phyloP scores from a whole-genome alignment of 176 grass and related monocot species.

The Avena atlantica region DNA sequence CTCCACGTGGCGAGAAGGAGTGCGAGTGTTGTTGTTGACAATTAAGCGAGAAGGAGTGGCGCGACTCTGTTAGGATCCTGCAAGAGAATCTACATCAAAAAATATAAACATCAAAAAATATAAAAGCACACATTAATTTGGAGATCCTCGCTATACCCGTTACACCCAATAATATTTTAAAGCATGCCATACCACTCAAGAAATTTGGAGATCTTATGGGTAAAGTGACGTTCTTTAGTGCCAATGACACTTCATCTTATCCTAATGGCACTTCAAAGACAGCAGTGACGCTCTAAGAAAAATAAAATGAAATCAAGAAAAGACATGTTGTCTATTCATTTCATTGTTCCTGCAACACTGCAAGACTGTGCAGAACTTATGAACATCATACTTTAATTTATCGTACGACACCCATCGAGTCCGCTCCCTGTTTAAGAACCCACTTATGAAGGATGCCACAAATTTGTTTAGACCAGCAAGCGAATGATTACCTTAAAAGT shows the following conservation, averaged over 20 bases:
- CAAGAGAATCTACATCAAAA: neutral
- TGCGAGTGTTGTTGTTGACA: too few species aligned
- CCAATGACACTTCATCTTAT: neutral
- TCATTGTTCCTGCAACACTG: neutral
- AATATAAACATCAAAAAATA: neutral
- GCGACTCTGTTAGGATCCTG: neutral
- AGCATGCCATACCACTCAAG: neutral
- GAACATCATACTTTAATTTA: neutral
- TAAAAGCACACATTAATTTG: neutral
- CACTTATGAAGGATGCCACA: neutral
- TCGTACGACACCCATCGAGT: neutral
- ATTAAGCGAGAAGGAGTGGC: too few species aligned
- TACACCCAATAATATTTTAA: neutral
- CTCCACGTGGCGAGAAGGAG: too few species aligned
- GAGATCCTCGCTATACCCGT: neutral
- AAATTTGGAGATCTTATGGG: neutral
- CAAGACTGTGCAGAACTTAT: neutral
- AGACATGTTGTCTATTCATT: neutral
- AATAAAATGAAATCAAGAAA: neutral
- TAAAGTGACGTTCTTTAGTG: neutral
- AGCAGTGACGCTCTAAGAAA: neutral
- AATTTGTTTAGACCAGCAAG: neutral
- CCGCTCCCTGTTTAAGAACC: neutral
- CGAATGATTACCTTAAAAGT: neutral
- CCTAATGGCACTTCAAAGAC: neutral